A percentile compares a stretch with the other conserved stretches of the same genome.
phyloP scores from a whole-genome alignment of 345 rosid species.

The Euphorbia tirucalli region DNA sequence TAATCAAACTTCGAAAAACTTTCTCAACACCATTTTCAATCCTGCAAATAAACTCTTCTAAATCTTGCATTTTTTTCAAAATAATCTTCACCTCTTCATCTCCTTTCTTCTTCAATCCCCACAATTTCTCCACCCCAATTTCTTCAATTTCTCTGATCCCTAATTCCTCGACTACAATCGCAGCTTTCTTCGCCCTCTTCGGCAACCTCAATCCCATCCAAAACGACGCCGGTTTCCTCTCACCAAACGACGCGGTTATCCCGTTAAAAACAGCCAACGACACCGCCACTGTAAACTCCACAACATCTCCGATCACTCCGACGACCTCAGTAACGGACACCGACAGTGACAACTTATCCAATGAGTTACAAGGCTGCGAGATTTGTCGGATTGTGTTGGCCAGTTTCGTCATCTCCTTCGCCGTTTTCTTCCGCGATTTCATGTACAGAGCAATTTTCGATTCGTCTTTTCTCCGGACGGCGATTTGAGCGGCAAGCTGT shows the following conservation, averaged over 20 bases:
- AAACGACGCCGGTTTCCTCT: constrained; percentile 22
- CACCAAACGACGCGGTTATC: constrained; percentile 29
- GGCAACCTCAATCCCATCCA: constrained; percentile 28
- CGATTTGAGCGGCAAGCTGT: constrained; percentile 46
- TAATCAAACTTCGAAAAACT: constrained; percentile 54
- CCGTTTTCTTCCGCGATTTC: constrained; percentile 38
- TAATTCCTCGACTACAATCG: constrained; percentile 20
- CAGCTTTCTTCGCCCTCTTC: constrained; percentile 21
- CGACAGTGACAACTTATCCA: too few species aligned
- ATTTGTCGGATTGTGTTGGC: constrained; percentile 21
- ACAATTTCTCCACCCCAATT: constrained; percentile 31
- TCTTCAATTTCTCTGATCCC: constrained; percentile 42
- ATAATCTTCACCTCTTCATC: constrained; percentile 46
- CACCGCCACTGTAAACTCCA: constrained; percentile 40
- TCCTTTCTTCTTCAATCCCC: constrained; percentile 45
- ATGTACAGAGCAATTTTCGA: constrained; percentile 29
- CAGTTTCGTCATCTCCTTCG: constrained; percentile 42
- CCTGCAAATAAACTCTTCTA: constrained; percentile 39
- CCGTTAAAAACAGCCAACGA: constrained; percentile 42
- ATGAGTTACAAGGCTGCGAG: too few species aligned
- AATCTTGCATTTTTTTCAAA: constrained; percentile 38
- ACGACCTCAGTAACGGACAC: constrained; percentile 34
- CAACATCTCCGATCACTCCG: constrained; percentile 28
- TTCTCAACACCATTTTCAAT: constrained; percentile 39
- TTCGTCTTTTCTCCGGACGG: constrained; percentile 51